A percentile compares a stretch with the other conserved stretches of the same genome.
These are phyloP conservation scores for Saccharomyces hybrid DNA, from an alignment of 1,139 yeast species.

Conservation along the genomic window DNA sequence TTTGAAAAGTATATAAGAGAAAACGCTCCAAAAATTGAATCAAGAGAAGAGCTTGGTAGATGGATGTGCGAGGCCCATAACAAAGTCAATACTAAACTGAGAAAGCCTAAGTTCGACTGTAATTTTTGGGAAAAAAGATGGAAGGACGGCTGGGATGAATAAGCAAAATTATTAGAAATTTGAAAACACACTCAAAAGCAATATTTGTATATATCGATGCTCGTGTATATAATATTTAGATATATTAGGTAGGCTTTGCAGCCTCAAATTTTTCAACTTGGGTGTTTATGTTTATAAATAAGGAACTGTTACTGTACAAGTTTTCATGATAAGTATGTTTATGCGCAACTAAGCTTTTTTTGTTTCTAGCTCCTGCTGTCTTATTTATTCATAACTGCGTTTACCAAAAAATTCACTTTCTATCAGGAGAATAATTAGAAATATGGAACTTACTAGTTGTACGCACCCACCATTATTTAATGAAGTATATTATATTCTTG, in stretches of 20 bases:
- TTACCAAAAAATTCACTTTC: neutral
- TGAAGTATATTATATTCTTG: neutral
- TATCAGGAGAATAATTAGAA: neutral
- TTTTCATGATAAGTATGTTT: neutral
- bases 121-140: conserved; percentile 87
- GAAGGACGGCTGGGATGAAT: conserved; percentile 68
- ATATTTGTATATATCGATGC: neutral
- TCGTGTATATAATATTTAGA: neutral
- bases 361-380: neutral
- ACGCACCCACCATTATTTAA: neutral
- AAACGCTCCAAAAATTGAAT: conserved; percentile 58
- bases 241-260: neutral
- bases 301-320: neutral
- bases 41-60: conserved; percentile 72
- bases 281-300: neutral
- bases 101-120: conserved; percentile 83
- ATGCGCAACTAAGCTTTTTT: neutral
- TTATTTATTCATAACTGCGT: neutral
- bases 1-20: conserved; percentile 55
- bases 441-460: neutral
- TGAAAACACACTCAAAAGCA: neutral
- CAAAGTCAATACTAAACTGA: conserved; percentile 74
- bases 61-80: conserved; percentile 98
- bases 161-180: neutral
- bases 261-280: neutral